These are phyloP conservation scores for Rhodamnia rubescens DNA, from an alignment of 345 rosid species.

Conservation along the genomic window DNA sequence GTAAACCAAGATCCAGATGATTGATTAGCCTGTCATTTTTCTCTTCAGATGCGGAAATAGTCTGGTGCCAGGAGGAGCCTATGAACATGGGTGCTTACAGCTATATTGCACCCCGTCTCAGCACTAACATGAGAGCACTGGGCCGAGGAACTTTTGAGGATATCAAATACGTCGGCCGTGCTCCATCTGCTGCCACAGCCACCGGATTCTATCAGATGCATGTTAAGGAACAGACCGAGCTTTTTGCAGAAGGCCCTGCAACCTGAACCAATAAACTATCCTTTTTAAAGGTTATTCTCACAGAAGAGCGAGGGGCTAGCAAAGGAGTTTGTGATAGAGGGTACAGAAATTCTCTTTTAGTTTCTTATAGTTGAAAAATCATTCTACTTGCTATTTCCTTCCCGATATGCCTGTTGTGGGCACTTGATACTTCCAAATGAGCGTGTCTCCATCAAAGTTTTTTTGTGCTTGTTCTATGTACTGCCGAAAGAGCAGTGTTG, in stretches of 20 bases:
- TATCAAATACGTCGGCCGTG: slow-evolving; percentile 5
- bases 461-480: neutral
- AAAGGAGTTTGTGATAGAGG: slow-evolving; percentile 13
- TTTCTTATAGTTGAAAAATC: neutral
- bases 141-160: slow-evolving; percentile 9
- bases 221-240: slow-evolving; percentile 7
- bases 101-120: slow-evolving; percentile 6
- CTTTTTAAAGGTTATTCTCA: neutral
- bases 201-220: slow-evolving; percentile 9
- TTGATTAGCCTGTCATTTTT: neutral
- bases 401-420: neutral
- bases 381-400: neutral
- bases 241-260: slow-evolving; percentile 7
- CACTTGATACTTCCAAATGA: neutral
- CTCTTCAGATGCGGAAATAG: slow-evolving; percentile 12
- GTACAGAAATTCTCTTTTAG: slow-evolving; percentile 19
- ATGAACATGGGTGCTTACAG: slow-evolving; percentile 16
- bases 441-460: no score
- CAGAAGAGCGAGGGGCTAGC: neutral
- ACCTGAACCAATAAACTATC: neutral
- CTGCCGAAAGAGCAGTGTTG: neutral
- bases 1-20: neutral
- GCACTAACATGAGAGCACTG: neutral
- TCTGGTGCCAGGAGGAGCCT: slow-evolving; percentile 12
- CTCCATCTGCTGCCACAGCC: slow-evolving; percentile 10